Base-by-base conservation (phyloP, 2,329 filamentous ascomycete species). In the Aschersonia sp. region DNA sequence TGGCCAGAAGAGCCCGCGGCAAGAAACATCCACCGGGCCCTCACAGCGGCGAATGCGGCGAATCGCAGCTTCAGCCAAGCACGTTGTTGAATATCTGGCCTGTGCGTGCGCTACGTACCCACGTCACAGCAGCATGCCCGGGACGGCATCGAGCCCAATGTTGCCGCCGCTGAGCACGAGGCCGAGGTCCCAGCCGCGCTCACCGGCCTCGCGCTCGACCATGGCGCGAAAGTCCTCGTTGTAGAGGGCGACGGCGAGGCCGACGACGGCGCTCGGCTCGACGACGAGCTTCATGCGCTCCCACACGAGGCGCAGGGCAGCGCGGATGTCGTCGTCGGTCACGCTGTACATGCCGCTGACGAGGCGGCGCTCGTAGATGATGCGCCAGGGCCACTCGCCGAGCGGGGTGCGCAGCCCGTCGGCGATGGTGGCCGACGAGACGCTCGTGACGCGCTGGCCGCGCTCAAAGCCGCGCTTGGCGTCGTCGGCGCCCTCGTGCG, bases 251-350 rank as follows among this genome's bases (percentile, higher is more conserved):
- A 86, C 84, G 0, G 90, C 92, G 50, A 97, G 63, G 1, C 80
- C 78, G n/a, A 95, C 89, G 2, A 82, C 87, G 0, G 84, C 79
- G 63, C 83, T 89, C 29, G 90, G 90, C 71, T 97, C 90, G 10
- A 95, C 80, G 29, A 95, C 79, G 44, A 94, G 68, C 76, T 97
- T 95, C 73, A 92, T 79, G 49, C 89, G 70, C 74, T 97, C 90
- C 52, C 89, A 68, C 35, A 94, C 83, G 51, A 97, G 64, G 51
- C 75, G 68, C 76, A 95, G 74, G 10, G 89, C 84, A 29, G 70
- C 73, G 57, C 76, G 74, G 61, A 97, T 95, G 70, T 95, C 79
- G 47, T 82, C 80, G 63, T 97, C 90, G 1, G 72, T 79, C 1
- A 94, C 90, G 48, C 76, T 75, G 64, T 77, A 80, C 56, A 95